Evolutionary conservation across 331 rosid species (phyloP).

Genomic region (Quercus phellos): DNA sequence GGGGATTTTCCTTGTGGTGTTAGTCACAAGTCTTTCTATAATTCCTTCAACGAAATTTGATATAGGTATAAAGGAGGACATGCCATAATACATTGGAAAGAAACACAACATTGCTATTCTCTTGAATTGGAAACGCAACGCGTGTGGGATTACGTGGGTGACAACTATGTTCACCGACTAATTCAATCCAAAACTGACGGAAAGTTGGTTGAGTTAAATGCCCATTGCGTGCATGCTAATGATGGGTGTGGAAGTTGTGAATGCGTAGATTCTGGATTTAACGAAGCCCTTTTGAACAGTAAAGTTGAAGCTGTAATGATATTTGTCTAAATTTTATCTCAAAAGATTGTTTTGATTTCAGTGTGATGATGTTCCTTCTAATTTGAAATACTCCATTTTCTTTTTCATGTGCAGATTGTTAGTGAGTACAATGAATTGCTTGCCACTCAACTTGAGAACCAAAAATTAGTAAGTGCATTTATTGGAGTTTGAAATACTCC

Average conservation of each 20-base stretch:
- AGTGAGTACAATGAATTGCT: conserved; percentile 86
- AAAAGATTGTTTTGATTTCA: background rate
- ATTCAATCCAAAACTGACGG: conserved; percentile 96
- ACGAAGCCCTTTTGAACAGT: conserved; percentile 79
- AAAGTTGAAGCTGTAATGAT: conserved; percentile 88
- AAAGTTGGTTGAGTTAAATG: conserved; percentile 80
- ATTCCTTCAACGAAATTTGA: conserved; percentile 8
- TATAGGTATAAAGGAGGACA: conserved; percentile 89
- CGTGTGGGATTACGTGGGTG: conserved; percentile 95
- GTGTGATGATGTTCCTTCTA: background rate
- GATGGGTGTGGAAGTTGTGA: conserved; percentile 64
- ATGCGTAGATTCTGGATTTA: conserved; percentile 60
- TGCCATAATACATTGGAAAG: conserved; percentile 92
- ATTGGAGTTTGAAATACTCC: background rate
- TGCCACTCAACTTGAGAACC: conserved; percentile 85
- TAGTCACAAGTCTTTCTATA: conserved; percentile 1
- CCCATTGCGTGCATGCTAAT: conserved; percentile 52
- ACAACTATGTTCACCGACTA: conserved; percentile 92
- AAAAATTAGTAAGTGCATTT: conserved; percentile 54
- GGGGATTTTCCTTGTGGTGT: background rate
- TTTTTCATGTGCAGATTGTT: conserved; percentile 61
- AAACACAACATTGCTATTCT: conserved; percentile 91
- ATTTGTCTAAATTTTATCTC: background rate
- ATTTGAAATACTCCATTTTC: background rate
- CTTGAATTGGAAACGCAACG: conserved; percentile 91